Evolutionary conservation across 768 basidiomycete genomes (phyloP), one percentile per base, ranked within the genome.

Genomic region (Boletus barrowsii): DNA sequence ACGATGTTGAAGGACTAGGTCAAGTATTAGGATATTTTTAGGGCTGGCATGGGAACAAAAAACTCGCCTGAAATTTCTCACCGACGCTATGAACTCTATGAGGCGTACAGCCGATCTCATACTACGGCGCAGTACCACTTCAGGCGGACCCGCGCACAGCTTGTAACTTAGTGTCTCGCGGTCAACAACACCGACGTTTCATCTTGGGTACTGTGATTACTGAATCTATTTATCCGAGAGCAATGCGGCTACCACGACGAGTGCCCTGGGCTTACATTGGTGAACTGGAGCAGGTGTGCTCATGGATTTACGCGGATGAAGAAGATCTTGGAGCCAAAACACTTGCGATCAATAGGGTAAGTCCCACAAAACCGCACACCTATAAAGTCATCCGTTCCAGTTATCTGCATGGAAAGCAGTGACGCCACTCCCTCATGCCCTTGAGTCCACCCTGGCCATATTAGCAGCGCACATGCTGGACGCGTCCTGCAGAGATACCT

Each of bases 331-430:
- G 79, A n/a, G 68, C 83, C 11, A 84, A 83, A 67, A 56, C 61
- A 2, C 71, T 73, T 11, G 87, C 89, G 5, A 79, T 91, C 22
- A 80, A 84, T 60, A 77, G 83, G 62, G 93, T 88, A 56, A 53
- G 82, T 74, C 41, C 37, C 49, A 29, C 48, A 56, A 47, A n/a
- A 17, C 18, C 11, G 26, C 32, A 32, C 33, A 44, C 9, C 3
- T 50, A 32, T 39, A 15, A 46, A 64, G 11, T 61, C 51, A 62
- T 53, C 42, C 47, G 55, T 42, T 53, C 46, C 62, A 92, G 90
- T 71, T 93, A 53, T 82, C 88, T 35, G 88, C 90, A 15, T 93
- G 91, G 90, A 85, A 74, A 67, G 80, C 80, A n/a, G 77, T 82
- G 42, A 86, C 84, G 13, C 69, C 81, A 36, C 79, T 93, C n/a